Conservation (phyloP, 169 alveolate genomes). For the Cryptosporidium ryanae region DNA sequence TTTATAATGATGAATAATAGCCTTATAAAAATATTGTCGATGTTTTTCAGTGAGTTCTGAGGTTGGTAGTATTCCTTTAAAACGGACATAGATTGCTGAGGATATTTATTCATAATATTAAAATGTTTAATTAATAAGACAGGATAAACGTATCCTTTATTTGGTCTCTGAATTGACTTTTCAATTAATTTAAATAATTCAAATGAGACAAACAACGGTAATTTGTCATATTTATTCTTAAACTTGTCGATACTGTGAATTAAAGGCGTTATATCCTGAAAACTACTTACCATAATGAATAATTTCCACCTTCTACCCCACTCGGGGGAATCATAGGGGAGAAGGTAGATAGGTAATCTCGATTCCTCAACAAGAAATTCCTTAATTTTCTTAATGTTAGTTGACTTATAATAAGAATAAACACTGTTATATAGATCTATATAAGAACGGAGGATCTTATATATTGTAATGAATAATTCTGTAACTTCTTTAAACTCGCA, state of each 20-base stretch:
- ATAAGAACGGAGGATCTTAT: background rate
- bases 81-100: background rate
- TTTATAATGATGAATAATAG: background rate
- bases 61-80: slow-evolving; percentile 2
- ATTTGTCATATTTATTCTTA: background rate
- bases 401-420: background rate
- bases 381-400: no score
- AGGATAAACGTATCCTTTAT: background rate
- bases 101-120: background rate
- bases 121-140: background rate
- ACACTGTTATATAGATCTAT: background rate
- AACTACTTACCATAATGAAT: background rate
- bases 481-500: background rate
- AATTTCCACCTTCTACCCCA: slow-evolving; percentile 29
- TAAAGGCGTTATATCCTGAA: slow-evolving; percentile 4
- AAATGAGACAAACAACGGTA: slow-evolving; percentile 2
- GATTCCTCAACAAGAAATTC: slow-evolving; percentile 2
- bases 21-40: background rate
- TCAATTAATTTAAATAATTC: background rate
- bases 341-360: slow-evolving; percentile 23
- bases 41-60: background rate
- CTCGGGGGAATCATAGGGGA: background rate
- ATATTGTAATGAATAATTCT: background rate
- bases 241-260: background rate
- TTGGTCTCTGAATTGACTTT: background rate